Evolutionary conservation across 2,329 filamentous ascomycete species (phyloP).

Genomic region (Ceratocystis alfenasii): DNA sequence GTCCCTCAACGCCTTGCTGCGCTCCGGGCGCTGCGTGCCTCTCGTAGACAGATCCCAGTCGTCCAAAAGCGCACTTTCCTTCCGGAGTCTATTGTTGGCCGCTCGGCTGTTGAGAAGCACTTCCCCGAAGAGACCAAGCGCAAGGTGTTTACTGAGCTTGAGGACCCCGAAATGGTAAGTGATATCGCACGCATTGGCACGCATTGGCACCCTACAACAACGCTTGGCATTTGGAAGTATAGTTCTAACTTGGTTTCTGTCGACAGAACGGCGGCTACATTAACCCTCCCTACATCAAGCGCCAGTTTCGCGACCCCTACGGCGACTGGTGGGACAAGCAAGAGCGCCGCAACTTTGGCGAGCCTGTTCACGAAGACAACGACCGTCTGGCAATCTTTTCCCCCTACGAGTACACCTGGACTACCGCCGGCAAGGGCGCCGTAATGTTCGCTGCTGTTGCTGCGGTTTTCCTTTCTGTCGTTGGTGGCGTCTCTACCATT

Average conservation of each 20-base stretch:
- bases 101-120: conserved; percentile 39
- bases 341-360: conserved; percentile 91
- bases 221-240: no score
- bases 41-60: conserved; percentile 37
- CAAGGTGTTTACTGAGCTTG: conserved; percentile 41
- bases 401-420: conserved; percentile 78
- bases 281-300: conserved; percentile 69
- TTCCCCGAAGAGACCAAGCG: conserved; percentile 34
- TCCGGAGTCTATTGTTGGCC: conserved; percentile 39
- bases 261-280: conserved; percentile 69
- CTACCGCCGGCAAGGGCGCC: conserved; percentile 55
- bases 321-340: conserved; percentile 96
- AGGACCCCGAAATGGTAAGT: conserved; percentile 56
- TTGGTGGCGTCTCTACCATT: conserved; percentile 53
- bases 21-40: conserved; percentile 29
- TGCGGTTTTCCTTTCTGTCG: conserved; percentile 48
- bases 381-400: conserved; percentile 85
- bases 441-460: conserved; percentile 59
- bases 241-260: conserved; percentile 19
- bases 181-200: conserved; percentile 6
- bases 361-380: conserved; percentile 93
- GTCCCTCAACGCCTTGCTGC: conserved; percentile 28
- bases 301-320: conserved; percentile 84
- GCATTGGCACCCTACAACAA: neutral
- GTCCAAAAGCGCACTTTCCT: conserved; percentile 47